Conservation (phyloP, 2,329 filamentous ascomycete genomes). For the Tolypocladium tropicale region DNA sequence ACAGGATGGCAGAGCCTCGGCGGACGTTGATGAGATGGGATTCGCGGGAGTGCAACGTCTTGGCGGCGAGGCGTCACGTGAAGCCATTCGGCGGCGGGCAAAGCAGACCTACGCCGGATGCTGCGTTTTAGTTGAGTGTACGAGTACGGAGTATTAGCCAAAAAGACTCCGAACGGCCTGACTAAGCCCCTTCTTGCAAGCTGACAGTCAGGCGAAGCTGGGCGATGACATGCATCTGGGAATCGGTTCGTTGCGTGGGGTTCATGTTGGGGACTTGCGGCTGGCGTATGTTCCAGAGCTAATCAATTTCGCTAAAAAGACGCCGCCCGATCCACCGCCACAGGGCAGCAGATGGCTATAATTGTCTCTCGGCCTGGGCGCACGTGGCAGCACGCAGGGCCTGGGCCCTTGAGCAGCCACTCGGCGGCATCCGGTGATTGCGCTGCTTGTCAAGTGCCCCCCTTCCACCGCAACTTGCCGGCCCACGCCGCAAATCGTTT, state of each 20-base stretch:
- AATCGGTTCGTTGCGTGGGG: background rate
- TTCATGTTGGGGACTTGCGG: background rate
- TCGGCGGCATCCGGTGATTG: background rate
- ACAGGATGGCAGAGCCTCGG: background rate
- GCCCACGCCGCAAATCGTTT: constrained; percentile 64
- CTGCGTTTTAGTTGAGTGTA: background rate
- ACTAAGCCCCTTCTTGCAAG: background rate
- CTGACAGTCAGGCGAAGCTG: background rate
- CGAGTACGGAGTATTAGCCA: no score
- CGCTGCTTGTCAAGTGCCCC: constrained; percentile 2
- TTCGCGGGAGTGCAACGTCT: background rate
- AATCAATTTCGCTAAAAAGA: background rate
- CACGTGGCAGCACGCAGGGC: background rate
- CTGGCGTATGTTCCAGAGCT: background rate
- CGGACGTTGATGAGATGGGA: background rate
- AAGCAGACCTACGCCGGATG: background rate
- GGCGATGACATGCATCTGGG: no score
- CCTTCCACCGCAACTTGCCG: constrained; percentile 64
- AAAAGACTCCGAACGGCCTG: no score
- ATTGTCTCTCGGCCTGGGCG: background rate
- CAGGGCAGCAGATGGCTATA: background rate
- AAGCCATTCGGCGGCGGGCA: background rate
- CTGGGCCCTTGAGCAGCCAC: background rate
- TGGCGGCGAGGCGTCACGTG: background rate
- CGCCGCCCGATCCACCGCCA: background rate